phyloP scores from a whole-genome alignment of 2,329 filamentous ascomycete species.

The Diaporthe sp. region DNA sequence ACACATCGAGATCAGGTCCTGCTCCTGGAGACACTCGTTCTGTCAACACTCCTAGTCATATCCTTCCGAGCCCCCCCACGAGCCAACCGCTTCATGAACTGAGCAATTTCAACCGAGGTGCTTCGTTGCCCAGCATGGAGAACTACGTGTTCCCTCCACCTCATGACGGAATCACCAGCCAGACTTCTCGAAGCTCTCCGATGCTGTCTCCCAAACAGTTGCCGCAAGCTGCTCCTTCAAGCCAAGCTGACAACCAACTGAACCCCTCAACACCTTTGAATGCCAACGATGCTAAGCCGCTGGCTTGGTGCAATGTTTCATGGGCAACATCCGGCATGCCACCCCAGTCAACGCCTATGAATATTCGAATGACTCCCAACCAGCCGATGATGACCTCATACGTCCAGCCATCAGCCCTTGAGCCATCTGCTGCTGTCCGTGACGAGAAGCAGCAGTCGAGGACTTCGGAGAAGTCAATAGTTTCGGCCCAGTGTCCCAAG shows the following conservation, averaged over 20 bases:
- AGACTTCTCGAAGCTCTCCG: conserved; percentile 31
- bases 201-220: conserved; percentile 37
- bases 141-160: conserved; percentile 35
- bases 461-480: neutral
- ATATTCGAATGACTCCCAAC: neutral
- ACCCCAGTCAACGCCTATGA: conserved; percentile 15
- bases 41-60: neutral
- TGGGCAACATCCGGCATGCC: conserved; percentile 28
- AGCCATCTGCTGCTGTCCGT: neutral
- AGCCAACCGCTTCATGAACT: neutral
- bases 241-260: neutral
- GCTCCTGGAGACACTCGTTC: neutral
- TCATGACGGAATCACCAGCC: neutral
- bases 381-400: neutral
- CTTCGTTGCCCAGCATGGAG: conserved; percentile 32
- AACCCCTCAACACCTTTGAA: neutral
- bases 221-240: conserved; percentile 5
- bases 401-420: neutral
- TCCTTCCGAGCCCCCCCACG: neutral
- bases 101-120: conserved; percentile 2
- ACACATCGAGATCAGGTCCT: neutral
- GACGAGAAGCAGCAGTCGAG: neutral
- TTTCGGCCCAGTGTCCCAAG: neutral
- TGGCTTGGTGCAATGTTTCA: neutral
- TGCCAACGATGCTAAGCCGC: neutral